Percentiles rank a stretch among this genome's conserved stretches.
phyloP scores from a whole-genome alignment of 2,329 filamentous ascomycete genomes.

The Aspergillus nomiae region DNA sequence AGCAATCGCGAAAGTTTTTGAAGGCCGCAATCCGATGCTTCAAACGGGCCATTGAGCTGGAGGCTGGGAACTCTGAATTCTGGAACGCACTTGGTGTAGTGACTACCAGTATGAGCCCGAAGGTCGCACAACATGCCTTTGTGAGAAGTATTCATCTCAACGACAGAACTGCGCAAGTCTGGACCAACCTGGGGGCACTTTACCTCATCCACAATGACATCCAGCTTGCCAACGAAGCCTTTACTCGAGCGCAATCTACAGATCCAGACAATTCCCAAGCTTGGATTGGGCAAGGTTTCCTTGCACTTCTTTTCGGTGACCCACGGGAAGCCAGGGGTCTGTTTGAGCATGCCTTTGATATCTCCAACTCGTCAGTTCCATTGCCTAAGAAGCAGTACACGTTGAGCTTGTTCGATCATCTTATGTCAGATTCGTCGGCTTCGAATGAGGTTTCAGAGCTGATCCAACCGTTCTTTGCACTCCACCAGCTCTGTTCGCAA shows the following conservation, averaged over 20 bases:
- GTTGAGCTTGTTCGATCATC: conserved; percentile 77
- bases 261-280: conserved; percentile 93
- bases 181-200: conserved; percentile 88
- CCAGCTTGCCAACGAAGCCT: conserved; percentile 84
- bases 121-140: conserved; percentile 90
- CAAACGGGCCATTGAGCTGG: conserved; percentile 92
- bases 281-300: conserved; percentile 89
- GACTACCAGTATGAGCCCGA: conserved; percentile 80
- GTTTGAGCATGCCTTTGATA: conserved; percentile 93
- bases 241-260: conserved; percentile 86
- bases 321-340: conserved; percentile 75
- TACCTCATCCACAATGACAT: conserved; percentile 82
- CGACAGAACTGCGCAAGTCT: conserved; percentile 78
- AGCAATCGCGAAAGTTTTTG: conserved; percentile 64
- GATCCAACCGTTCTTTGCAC: conserved; percentile 84
- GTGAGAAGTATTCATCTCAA: conserved; percentile 91
- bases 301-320: conserved; percentile 77
- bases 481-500: conserved; percentile 77
- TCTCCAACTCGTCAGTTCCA: conserved; percentile 74
- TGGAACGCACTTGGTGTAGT: conserved; percentile 96
- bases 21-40: conserved; percentile 86
- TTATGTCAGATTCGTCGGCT: conserved; percentile 60
- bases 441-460: conserved; percentile 62
- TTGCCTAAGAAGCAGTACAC: conserved; percentile 78
- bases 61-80: conserved; percentile 91